These are phyloP conservation scores for Plantago elongata DNA, from an alignment of 257 asterid genomes.

Conservation along the genomic window DNA sequence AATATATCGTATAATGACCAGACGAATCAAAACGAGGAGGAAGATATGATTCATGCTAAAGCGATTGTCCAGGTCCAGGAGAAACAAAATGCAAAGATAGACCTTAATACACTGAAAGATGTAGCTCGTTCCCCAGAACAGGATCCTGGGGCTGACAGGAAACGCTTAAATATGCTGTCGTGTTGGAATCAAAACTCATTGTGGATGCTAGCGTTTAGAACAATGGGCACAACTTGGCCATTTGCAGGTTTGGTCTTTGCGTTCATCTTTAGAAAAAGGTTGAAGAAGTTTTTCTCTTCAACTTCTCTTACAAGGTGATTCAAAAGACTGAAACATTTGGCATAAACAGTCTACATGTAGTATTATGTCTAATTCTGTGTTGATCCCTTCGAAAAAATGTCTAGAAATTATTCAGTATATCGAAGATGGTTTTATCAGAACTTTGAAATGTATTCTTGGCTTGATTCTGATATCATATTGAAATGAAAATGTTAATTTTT, in stretches of 20 bases:
- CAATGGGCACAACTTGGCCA: conserved; percentile 5
- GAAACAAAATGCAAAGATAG: conserved; percentile 15
- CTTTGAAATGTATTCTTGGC: too few species aligned
- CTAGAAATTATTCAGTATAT: too few species aligned
- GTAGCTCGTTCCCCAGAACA: background rate
- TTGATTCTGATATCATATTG: too few species aligned
- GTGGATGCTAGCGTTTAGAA: conserved; percentile 10
- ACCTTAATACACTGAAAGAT: background rate
- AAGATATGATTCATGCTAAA: too few species aligned
- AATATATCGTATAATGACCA: conserved; percentile 31
- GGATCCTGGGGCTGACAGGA: background rate
- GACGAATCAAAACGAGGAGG: background rate
- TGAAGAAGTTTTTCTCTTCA: background rate
- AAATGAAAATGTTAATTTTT: too few species aligned
- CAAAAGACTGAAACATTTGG: background rate
- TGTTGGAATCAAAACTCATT: conserved; percentile 9
- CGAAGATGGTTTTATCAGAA: too few species aligned
- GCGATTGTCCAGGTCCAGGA: background rate
- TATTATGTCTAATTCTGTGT: too few species aligned
- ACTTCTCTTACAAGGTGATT: background rate
- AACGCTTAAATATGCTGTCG: background rate
- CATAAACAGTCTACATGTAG: too few species aligned
- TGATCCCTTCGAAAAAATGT: too few species aligned
- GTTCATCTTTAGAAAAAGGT: background rate
- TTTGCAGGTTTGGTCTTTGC: conserved; percentile 2